Conservation (phyloP, 257 asterid species). For the Avicennia marina region DNA sequence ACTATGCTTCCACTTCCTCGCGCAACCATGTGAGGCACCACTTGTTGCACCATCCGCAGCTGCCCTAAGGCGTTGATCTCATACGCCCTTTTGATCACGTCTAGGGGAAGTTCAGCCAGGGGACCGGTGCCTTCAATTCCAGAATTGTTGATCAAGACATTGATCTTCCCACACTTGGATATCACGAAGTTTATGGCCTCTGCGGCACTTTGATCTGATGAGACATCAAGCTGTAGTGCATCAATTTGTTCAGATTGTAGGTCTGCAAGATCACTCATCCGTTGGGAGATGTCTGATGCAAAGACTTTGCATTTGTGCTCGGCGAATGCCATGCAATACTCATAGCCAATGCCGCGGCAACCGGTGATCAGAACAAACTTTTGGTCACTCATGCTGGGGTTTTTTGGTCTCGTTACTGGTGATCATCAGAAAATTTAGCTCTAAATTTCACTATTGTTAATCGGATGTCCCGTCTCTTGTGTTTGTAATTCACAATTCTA, state of each 20-base stretch:
- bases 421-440: background rate
- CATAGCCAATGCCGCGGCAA: slow-evolving; percentile 84
- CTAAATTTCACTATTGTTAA: background rate
- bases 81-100: slow-evolving; percentile 36
- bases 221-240: slow-evolving; percentile 58
- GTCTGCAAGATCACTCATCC: slow-evolving; percentile 39
- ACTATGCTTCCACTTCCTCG: slow-evolving; percentile 46
- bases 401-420: background rate
- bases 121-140: slow-evolving; percentile 73
- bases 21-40: slow-evolving; percentile 64
- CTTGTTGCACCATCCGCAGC: slow-evolving; percentile 52
- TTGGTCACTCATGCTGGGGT: no score
- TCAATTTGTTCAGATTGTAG: slow-evolving; percentile 40
- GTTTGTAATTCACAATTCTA: slow-evolving; percentile 1
- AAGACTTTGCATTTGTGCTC: slow-evolving; percentile 52
- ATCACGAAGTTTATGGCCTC: slow-evolving; percentile 35
- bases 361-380: slow-evolving; percentile 75
- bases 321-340: slow-evolving; percentile 72
- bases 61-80: slow-evolving; percentile 62
- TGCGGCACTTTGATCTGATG: slow-evolving; percentile 50
- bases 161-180: slow-evolving; percentile 42
- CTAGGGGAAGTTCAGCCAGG: slow-evolving; percentile 57
- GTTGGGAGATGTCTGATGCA: slow-evolving; percentile 44
- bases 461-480: background rate
- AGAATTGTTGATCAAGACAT: slow-evolving; percentile 68